Evolutionary conservation across 805 yeast species (phyloP), one percentile per base, ranked within the genome.

Genomic region (Zygosaccharomyces rouxii): DNA sequence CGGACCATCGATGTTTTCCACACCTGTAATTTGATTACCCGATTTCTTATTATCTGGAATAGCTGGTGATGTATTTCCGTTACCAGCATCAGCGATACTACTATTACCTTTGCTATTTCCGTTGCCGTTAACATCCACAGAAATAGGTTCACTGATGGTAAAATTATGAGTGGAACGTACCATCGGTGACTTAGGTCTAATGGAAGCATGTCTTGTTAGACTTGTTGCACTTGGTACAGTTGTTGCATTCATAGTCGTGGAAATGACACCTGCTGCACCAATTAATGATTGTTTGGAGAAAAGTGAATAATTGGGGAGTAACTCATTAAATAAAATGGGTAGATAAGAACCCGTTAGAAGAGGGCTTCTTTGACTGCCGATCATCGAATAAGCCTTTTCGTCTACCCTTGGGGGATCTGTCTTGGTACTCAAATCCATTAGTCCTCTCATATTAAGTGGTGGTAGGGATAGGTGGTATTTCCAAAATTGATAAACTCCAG

Each of bases 401-500:
- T 60, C 57, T 1, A 65, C 47, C 5, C 38, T 42, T 2, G 84
- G 79, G 0, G 90, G 85, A 58, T 92, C 96, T 35, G 75, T 69
- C 0, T 62, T 57, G 46, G 86, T 68, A 11, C 96, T 88, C 51
- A 77, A 63, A 38, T 73, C 72, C 90, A 86, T 83, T 3, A 85
- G 69, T 9, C 72, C 69, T 3, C 75, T 77, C 38, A 79, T 72
- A 35, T 76, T 73, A 29, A 80, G 67, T 0, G 80, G 75, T 11
- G 58, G 56, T 40, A 60, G 62, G 5, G 60, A 45, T 7, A 63
- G 37, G 35, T 62, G 64, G 44, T 50, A 63, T 38, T 54, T 59
- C 67, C 67, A 62, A 38, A 56, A 58, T 2, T 70, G 61, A 39
- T 56, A 62, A 38, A 63, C 51, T 7, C 65, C 53, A 42, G 57